phyloP scores from a whole-genome alignment of 768 basidiomycete species.

The Mycena belliarum region DNA sequence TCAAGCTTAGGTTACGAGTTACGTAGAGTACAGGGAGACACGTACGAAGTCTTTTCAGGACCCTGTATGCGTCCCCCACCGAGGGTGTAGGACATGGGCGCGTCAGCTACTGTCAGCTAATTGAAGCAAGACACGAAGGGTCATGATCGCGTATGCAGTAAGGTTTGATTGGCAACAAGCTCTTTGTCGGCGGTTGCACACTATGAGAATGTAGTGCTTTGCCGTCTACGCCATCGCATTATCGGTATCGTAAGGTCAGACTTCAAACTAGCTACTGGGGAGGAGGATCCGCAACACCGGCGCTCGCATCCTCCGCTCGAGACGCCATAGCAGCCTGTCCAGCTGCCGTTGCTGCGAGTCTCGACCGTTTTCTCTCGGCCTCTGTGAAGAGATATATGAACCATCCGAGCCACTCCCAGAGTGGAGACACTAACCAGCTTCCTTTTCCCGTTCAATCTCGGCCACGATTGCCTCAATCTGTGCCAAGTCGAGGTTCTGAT shows the following conservation, averaged over 20 bases:
- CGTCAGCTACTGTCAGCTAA: neutral
- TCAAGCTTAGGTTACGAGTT: neutral
- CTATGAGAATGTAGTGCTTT: neutral
- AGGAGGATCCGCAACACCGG: slow-evolving; percentile 29
- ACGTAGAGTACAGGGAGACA: neutral
- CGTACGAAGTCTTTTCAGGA: neutral
- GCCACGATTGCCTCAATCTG: slow-evolving; percentile 92
- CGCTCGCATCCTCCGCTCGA: slow-evolving; percentile 44
- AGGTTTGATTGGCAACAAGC: neutral
- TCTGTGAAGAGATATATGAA: slow-evolving; percentile 46
- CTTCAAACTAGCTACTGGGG: slow-evolving; percentile 23
- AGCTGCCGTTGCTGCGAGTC: slow-evolving; percentile 89
- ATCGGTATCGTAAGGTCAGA: slow-evolving; percentile 9
- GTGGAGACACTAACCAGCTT: slow-evolving; percentile 63
- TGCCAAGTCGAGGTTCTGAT: slow-evolving; percentile 77
- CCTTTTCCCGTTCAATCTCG: slow-evolving; percentile 97
- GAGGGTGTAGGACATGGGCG: slow-evolving; percentile 18
- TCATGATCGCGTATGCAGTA: neutral
- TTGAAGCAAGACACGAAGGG: neutral
- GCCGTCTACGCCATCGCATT: neutral
- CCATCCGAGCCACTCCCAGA: neutral
- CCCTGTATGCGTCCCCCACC: slow-evolving; percentile 3
- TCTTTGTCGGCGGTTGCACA: slow-evolving; percentile 1
- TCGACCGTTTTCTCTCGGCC: slow-evolving; percentile 90
- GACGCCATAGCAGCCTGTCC: slow-evolving; percentile 86